Evolutionary conservation across 1,284 basidiomycete genomes (phyloP), one percentile per base, ranked within the genome.

Genomic region (Amylostereum areolatum): DNA sequence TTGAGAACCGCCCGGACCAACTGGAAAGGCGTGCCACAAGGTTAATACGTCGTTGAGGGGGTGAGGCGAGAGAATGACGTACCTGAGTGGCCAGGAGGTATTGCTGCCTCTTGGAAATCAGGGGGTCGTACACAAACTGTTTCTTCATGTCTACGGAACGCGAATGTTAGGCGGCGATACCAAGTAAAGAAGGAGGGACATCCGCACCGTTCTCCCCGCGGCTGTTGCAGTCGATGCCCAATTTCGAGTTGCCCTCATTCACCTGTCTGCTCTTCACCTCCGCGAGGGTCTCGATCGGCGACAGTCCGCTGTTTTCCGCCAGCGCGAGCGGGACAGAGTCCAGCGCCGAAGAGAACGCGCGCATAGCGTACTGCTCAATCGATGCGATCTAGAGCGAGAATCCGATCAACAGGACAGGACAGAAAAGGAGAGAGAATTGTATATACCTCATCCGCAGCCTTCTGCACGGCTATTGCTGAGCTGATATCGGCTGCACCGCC

Each of bases 351-450:
- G 96, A 82, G 65, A 98, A 99, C 12, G 96, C 95, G 41, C 96
- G 89, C 95, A 99, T 98, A 1, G 96, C 96, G 65, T 99, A 99
- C 75, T 99, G 96, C 70, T 99, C 96, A 61, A 99, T 96, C 7
- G 92, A 81, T 1, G 96, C 87, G 60, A 97, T 97, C 87, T 92
- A 47, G 35, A 31, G 37, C 11, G 11, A 24, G 31, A 35, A 35
- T 43, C 18, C 18, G 9, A 45, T 18, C 1, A 46, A 52, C 34
- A 40, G 10, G 25, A 31, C 12, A 34, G 37, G 29, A 24, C 41
- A 24, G 27, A 37, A 25, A 42, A 39, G 31, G 35, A 37, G 31
- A n/a, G n/a, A n/a, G 37, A 50, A 10, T 39, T n/a, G 25, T 7
- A 62, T 71, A 41, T 50, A 90, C 89, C 72, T 96, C 86, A 66